Evolutionary conservation across 2,329 filamentous ascomycete species (phyloP).

Genomic region (Lasiodiplodia sp.): DNA sequence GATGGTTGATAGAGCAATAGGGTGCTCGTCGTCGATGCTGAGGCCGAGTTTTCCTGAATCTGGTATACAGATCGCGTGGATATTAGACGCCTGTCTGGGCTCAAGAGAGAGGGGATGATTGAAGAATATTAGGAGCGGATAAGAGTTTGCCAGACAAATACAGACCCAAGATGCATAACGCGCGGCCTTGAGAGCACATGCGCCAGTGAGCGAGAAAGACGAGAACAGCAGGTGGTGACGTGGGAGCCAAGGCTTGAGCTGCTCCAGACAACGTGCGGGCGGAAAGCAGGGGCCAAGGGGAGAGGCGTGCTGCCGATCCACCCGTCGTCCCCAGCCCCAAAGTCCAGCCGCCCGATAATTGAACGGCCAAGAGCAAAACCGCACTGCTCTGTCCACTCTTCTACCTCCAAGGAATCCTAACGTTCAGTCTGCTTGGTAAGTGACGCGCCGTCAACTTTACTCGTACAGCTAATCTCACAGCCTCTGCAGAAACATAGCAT

Average conservation of each 20-base stretch:
- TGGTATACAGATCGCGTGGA: not conserved
- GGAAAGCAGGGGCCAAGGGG: constrained; percentile 7
- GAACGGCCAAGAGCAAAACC: constrained; percentile 4
- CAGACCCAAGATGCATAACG: constrained; percentile 6
- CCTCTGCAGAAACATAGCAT: not conserved
- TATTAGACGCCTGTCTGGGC: too few relatives aligned
- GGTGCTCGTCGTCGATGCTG: too few relatives aligned
- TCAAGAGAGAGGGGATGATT: too few relatives aligned
- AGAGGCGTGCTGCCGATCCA: constrained; percentile 10
- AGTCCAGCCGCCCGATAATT: constrained; percentile 25
- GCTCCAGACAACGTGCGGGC: constrained; percentile 17
- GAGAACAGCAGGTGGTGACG: constrained; percentile 2
- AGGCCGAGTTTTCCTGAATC: not conserved
- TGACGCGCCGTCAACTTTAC: not conserved
- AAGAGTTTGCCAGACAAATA: not conserved
- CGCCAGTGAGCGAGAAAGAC: not conserved
- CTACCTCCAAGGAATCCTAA: not conserved
- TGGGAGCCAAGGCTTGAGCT: constrained; percentile 13
- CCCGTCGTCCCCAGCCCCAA: constrained; percentile 14
- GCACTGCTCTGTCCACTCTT: not conserved
- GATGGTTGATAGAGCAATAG: not conserved
- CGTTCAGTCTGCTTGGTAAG: not conserved
- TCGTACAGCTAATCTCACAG: not conserved
- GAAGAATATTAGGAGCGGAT: not conserved
- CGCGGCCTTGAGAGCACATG: not conserved